A percentile compares a stretch with the other conserved stretches of the same genome.
phyloP scores from a whole-genome alignment of 768 basidiomycete species.

The Tulasnella sp. region DNA sequence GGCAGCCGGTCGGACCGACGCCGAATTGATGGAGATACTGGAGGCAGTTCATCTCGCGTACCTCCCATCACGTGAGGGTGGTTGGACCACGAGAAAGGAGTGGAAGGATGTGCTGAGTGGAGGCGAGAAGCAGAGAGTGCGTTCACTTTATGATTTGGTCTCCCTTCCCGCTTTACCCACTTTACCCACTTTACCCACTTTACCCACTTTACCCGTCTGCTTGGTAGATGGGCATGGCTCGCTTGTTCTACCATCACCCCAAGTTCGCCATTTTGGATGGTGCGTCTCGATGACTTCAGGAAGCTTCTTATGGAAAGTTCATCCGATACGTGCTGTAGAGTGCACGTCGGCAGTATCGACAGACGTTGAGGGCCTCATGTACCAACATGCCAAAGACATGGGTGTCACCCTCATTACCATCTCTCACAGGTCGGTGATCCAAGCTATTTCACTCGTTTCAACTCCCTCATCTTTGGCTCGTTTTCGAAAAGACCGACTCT shows the following conservation, averaged over 20 bases:
- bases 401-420: slow-evolving; percentile 92
- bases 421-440: slow-evolving; percentile 53
- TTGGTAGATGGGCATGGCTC: slow-evolving; percentile 72
- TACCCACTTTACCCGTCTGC: background rate
- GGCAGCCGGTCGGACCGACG: slow-evolving; percentile 46
- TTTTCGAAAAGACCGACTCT: slow-evolving; percentile 52
- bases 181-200: too few species aligned
- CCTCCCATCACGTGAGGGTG: slow-evolving; percentile 77
- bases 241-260: slow-evolving; percentile 83
- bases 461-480: background rate
- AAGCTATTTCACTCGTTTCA: slow-evolving; percentile 13
- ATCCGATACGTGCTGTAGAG: slow-evolving; percentile 35
- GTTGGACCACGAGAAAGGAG: slow-evolving; percentile 81
- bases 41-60: slow-evolving; percentile 76
- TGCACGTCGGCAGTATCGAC: slow-evolving; percentile 93
- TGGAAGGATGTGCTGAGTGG: slow-evolving; percentile 95
- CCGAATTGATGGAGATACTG: slow-evolving; percentile 65
- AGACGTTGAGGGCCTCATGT: slow-evolving; percentile 94
- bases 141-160: slow-evolving; percentile 20
- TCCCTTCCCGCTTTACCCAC: too few species aligned
- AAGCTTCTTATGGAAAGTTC: background rate
- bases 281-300: slow-evolving; percentile 30
- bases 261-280: slow-evolving; percentile 79
- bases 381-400: slow-evolving; percentile 78
- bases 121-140: slow-evolving; percentile 87